Percentiles rank a stretch among this genome's conserved stretches.
Evolutionary conservation across 306 rosid genomes (phyloP).

Genomic region (Gastrolobium bilobum): DNA sequence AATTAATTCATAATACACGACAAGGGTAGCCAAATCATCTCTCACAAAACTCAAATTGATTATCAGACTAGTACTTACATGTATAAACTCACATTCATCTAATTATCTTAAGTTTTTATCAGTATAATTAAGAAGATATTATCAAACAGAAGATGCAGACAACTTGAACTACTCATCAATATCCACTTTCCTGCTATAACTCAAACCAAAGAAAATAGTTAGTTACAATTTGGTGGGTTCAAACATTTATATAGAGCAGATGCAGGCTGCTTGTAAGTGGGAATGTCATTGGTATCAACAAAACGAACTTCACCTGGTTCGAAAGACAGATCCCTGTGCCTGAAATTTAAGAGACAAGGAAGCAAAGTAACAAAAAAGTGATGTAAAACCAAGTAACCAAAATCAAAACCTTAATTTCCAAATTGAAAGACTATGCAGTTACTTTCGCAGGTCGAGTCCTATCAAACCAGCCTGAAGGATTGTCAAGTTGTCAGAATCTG

Average conservation of each 20-base stretch:
- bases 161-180: not conserved
- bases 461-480: constrained; percentile 87
- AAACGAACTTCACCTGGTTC: constrained; percentile 94
- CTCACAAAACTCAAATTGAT: constrained; percentile 1
- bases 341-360: constrained; percentile 52
- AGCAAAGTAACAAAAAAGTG: not conserved
- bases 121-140: not conserved
- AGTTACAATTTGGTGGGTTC: constrained; percentile 84
- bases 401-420: constrained; percentile 14
- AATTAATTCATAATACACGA: too few species aligned
- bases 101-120: constrained; percentile 1
- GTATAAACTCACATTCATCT: constrained; percentile 1
- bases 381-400: not conserved
- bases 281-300: constrained; percentile 79
- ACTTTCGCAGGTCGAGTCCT: constrained; percentile 92
- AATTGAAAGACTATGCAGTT: constrained; percentile 35
- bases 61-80: not conserved
- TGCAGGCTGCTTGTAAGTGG: constrained; percentile 85
- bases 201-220: constrained; percentile 11
- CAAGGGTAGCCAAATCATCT: not conserved
- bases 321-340: constrained; percentile 89
- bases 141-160: not conserved
- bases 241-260: constrained; percentile 89
- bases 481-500: constrained; percentile 91
- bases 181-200: constrained; percentile 22